Evolutionary conservation across 306 rosid species (phyloP).

Genomic region (Biancaea sappan): DNA sequence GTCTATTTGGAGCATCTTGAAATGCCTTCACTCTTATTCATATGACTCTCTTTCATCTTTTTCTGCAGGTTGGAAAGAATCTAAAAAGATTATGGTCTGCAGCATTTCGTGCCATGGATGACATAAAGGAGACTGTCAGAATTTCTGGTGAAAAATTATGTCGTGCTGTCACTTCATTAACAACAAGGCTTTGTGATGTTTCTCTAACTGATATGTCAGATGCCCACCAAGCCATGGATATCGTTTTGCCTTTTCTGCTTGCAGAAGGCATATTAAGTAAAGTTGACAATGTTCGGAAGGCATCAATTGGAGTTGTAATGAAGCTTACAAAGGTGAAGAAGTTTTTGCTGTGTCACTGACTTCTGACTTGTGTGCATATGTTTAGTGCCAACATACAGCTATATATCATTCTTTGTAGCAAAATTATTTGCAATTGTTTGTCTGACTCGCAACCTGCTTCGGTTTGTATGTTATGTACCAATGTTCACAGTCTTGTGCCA

Average conservation of each 20-base stretch:
- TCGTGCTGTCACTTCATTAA: conserved; percentile 70
- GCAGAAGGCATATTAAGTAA: conserved; percentile 91
- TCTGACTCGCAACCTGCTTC: background rate
- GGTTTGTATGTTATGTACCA: background rate
- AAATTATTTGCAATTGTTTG: background rate
- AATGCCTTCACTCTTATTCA: conserved; percentile 24
- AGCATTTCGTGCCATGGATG: conserved; percentile 96
- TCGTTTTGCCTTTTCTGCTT: conserved; percentile 87
- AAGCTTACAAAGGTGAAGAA: conserved; percentile 90
- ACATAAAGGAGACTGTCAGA: conserved; percentile 94
- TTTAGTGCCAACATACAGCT: background rate
- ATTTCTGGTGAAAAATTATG: conserved; percentile 88
- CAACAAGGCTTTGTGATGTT: conserved; percentile 87
- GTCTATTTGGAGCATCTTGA: background rate
- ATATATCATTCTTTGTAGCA: background rate
- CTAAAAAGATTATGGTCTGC: conserved; percentile 77
- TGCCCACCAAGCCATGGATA: conserved; percentile 85
- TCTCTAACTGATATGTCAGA: conserved; percentile 73
- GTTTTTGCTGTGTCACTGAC: conserved; percentile 15
- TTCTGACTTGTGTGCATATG: conserved; percentile 14
- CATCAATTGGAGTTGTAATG: conserved; percentile 87
- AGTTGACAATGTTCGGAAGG: conserved; percentile 86
- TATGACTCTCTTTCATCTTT: conserved; percentile 29
- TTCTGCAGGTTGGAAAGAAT: conserved; percentile 73
- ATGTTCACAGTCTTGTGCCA: background rate